Evolutionary conservation across 495 filamentous ascomycete genomes (phyloP).

Genomic region (Talaromyces wortmannii): DNA sequence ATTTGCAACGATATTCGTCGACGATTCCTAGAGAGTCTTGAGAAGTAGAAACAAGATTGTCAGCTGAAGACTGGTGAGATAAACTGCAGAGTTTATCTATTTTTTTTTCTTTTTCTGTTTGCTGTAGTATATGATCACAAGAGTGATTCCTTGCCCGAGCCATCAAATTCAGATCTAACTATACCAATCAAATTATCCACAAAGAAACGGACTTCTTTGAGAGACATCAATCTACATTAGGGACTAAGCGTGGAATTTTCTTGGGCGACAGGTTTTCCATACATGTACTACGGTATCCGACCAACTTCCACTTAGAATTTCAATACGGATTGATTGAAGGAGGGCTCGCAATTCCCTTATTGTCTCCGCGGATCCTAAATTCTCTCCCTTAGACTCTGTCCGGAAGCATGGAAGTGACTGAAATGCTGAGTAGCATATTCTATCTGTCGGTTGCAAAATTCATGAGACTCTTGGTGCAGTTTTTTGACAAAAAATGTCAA

Average conservation of each 20-base stretch:
- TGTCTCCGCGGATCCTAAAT: background rate
- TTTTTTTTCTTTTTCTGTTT: background rate
- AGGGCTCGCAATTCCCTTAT: background rate
- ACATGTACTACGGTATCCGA: background rate
- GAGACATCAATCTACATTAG: background rate
- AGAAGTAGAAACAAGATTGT: background rate
- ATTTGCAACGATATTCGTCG: background rate
- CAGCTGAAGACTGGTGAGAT: background rate
- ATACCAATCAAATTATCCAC: background rate
- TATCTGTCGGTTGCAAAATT: too few relatives aligned
- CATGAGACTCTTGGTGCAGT: too few relatives aligned
- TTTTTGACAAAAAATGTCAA: too few relatives aligned
- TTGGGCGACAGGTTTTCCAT: too few relatives aligned
- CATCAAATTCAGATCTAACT: background rate
- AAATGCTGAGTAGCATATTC: too few relatives aligned
- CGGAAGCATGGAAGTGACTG: background rate
- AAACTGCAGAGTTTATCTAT: background rate
- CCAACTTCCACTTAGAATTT: background rate
- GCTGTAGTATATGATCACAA: background rate
- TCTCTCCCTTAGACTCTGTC: background rate
- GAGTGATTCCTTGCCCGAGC: background rate
- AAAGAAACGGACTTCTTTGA: background rate
- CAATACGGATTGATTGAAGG: background rate
- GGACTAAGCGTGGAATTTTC: too few relatives aligned
- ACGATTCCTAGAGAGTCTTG: background rate